Evolutionary conservation across 371 early-diverging fungal species (phyloP), one percentile per base, ranked within the genome.

Genomic region (Mortierella sp.): DNA sequence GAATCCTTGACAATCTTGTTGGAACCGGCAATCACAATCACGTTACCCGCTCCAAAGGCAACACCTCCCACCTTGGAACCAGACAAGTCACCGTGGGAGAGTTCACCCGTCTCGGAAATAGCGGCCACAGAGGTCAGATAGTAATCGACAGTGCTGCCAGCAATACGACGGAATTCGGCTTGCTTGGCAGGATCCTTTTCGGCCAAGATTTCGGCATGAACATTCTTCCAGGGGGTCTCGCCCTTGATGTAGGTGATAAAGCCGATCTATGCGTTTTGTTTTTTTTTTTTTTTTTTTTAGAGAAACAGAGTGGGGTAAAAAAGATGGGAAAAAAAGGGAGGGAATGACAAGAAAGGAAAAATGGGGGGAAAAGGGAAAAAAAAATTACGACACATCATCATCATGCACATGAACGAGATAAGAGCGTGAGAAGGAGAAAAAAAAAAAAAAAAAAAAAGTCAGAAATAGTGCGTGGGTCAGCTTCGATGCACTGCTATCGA

Each of bases 1-100:
- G 71, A 61, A 53, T 74, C 76, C 74, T 66, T 74, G 15, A 82
- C 83, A 52, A 82, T 82, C 70, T 82, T 82, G 64, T 82, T 75
- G 18, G 83, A 72, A 5, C 82, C 82, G 9, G 62, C 71, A 7
- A 82, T 62, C 1, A 82, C 65, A 47, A 82, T 81, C 26, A 82
- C 71, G n/a, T 81, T 62, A 18, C 66, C 83, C 1, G 71, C 67
- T 0, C 69, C 69, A 37, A 68, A 77, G 21, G 77, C 57, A 48
- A 77, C 77, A 50, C 69, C 72, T 0, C 72, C 77, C 43, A 82
- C 80, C 62, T 75, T 74, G 52, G 83, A 81, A 0, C 83, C 83
- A 1, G 83, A 76, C 23, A 72, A 46, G 50, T 82, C 83, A 18
- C 71, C 82, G 43, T 75, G 79, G 6, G 74, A 65, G 23, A 80